phyloP scores from a whole-genome alignment of 495 filamentous ascomycete genomes.

The Venustampulla echinocandica region DNA sequence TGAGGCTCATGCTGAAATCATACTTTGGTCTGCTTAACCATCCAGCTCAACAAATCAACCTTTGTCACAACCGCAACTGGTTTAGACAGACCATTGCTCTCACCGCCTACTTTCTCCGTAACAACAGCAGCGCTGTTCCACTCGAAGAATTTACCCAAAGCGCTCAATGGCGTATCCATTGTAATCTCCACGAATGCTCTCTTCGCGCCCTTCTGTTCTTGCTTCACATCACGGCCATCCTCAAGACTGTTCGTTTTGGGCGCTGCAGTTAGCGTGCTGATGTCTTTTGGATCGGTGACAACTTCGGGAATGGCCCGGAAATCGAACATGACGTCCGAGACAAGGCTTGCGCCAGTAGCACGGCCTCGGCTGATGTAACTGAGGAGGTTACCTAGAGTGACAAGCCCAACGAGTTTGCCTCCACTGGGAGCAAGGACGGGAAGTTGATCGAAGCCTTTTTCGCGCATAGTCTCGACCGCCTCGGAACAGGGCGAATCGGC shows the following conservation, averaged over 20 bases:
- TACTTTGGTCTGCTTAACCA: conserved; percentile 63
- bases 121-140: conserved; percentile 96
- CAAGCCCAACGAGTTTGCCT: conserved; percentile 72
- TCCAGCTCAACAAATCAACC: conserved; percentile 88
- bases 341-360: conserved; percentile 58
- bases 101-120: conserved; percentile 52
- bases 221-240: conserved; percentile 6
- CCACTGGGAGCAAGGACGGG: conserved; percentile 68
- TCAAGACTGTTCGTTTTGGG: conserved; percentile 16
- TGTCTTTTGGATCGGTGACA: conserved; percentile 64
- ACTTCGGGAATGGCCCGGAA: conserved; percentile 79
- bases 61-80: conserved; percentile 91
- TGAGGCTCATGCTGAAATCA: no score
- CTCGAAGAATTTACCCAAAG: conserved; percentile 86
- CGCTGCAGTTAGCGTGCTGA: conserved; percentile 13
- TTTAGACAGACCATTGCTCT: conserved; percentile 50
- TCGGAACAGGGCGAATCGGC: conserved; percentile 61
- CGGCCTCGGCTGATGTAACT: conserved; percentile 77
- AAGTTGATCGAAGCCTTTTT: conserved; percentile 92
- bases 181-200: conserved; percentile 91
- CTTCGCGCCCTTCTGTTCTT: conserved; percentile 34
- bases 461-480: conserved; percentile 93
- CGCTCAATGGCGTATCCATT: conserved; percentile 72
- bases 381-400: conserved; percentile 91
- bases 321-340: conserved; percentile 92